Conservation (phyloP, 805 yeast species). For the Candida succiphila region DNA sequence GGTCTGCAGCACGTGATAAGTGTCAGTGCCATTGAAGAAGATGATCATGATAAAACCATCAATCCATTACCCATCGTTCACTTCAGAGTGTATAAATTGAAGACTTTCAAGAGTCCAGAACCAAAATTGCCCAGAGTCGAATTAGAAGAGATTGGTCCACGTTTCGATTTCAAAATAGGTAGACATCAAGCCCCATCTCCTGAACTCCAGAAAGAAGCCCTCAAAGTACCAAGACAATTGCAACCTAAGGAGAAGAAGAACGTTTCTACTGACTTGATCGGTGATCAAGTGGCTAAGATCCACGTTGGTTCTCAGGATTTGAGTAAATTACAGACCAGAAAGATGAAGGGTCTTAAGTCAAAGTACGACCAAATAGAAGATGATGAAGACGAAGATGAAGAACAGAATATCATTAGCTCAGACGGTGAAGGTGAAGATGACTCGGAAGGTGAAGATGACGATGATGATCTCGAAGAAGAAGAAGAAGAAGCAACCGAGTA, state of each 20-base stretch:
- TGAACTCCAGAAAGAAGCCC: constrained; percentile 86
- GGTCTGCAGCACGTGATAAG: constrained; percentile 90
- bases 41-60: constrained; percentile 57
- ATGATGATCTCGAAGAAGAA: constrained; percentile 1
- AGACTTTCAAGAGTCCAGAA: constrained; percentile 63
- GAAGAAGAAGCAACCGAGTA: constrained; percentile 12
- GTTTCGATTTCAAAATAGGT: constrained; percentile 88
- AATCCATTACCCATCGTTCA: constrained; percentile 64
- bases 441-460: background rate
- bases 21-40: constrained; percentile 63
- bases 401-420: constrained; percentile 13
- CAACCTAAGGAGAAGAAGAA: constrained; percentile 83
- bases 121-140: constrained; percentile 93
- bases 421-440: constrained; percentile 12
- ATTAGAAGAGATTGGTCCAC: constrained; percentile 90
- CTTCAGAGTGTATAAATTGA: constrained; percentile 85
- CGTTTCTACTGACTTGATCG: constrained; percentile 77
- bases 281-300: constrained; percentile 93
- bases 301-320: constrained; percentile 96
- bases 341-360: constrained; percentile 95
- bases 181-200: constrained; percentile 74
- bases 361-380: constrained; percentile 63
- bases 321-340: constrained; percentile 84
- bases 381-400: constrained; percentile 45
- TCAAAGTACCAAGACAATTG: constrained; percentile 69